Conservation (phyloP, 495 filamentous ascomycete species). For the Parathielavia hyrcaniae region DNA sequence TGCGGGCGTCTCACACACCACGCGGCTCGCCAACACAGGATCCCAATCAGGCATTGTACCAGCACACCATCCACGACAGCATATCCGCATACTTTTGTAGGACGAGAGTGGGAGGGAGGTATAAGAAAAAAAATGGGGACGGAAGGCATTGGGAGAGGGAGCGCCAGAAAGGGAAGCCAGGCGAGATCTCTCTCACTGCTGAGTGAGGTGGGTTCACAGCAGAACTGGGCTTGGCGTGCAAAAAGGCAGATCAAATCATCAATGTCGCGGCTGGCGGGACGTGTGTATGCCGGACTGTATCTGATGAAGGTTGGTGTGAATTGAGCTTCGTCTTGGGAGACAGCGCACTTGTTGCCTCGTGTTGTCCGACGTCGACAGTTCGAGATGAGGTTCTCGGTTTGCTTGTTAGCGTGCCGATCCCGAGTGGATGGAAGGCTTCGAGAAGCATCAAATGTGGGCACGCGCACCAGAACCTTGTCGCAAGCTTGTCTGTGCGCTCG, state of each 20-base stretch:
- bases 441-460: constrained; percentile 2
- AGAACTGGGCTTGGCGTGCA: constrained; percentile 26
- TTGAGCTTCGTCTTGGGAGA: neutral
- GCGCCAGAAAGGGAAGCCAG: constrained; percentile 11
- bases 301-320: no score
- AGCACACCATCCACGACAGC: constrained; percentile 5
- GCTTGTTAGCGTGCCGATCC: neutral
- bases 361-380: neutral
- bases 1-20: constrained; percentile 2
- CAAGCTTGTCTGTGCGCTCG: constrained; percentile 14
- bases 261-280: no score
- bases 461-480: constrained; percentile 2
- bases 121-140: neutral
- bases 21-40: neutral
- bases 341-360: neutral
- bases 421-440: neutral
- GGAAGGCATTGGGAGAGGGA: constrained; percentile 1
- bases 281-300: no score
- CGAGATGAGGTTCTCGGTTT: neutral
- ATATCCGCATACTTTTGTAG: no score
- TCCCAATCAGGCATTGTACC: constrained; percentile 3
- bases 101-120: constrained; percentile 3
- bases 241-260: no score
- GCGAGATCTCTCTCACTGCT: no score
- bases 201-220: no score